Percentiles rank a stretch among this genome's conserved stretches.
Evolutionary conservation across 169 alveolate genomes (phyloP).

Genomic region (Plasmodium fragile): DNA sequence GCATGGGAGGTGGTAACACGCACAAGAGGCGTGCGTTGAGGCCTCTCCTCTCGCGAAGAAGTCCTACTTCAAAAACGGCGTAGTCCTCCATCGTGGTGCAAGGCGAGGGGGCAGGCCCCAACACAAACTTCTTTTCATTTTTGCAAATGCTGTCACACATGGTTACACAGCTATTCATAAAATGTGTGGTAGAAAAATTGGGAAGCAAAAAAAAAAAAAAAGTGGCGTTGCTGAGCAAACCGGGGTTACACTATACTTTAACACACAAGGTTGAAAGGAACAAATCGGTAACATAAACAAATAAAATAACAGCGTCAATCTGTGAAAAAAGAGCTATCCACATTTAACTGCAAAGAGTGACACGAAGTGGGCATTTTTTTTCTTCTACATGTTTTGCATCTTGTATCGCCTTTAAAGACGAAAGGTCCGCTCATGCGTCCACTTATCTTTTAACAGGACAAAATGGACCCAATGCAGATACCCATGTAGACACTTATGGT

Average conservation of each 20-base stretch:
- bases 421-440: background rate
- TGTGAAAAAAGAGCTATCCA: background rate
- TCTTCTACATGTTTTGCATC: background rate
- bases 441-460: background rate
- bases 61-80: constrained; percentile 32
- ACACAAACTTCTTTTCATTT: constrained; percentile 16
- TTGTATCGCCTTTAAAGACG: background rate
- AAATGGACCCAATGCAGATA: background rate
- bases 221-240: background rate
- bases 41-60: background rate
- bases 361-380: background rate
- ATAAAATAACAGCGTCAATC: background rate
- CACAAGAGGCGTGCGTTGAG: no score
- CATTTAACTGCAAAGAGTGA: background rate
- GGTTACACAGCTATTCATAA: background rate
- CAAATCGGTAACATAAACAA: background rate
- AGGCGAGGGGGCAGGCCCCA: constrained; percentile 46
- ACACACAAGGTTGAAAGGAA: background rate
- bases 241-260: background rate
- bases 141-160: constrained; percentile 73
- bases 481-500: background rate
- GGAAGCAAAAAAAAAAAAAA: background rate
- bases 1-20: background rate
- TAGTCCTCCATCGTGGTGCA: constrained; percentile 51
- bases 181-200: background rate